These are phyloP conservation scores for Chiua virens DNA, from an alignment of 768 basidiomycete species.

Conservation along the genomic window DNA sequence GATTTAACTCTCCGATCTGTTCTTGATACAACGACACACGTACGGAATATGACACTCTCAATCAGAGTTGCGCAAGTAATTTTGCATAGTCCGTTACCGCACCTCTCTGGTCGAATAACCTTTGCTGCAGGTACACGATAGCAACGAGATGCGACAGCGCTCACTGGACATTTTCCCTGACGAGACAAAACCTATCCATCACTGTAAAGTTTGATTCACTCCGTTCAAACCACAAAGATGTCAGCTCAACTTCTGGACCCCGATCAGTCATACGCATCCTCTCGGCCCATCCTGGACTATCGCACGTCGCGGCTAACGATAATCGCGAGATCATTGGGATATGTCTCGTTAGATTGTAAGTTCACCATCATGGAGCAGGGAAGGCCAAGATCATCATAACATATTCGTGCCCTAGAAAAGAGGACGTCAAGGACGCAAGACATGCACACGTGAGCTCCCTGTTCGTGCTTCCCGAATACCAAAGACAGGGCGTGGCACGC, in stretches of 20 bases:
- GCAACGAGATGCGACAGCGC: constrained; percentile 1
- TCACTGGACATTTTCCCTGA: neutral
- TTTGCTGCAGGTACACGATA: neutral
- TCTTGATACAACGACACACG: too few relatives aligned
- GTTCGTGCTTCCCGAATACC: constrained; percentile 6
- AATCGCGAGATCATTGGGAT: constrained; percentile 1
- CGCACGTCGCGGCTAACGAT: constrained; percentile 2
- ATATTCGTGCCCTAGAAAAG: constrained; percentile 2
- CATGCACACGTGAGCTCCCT: constrained; percentile 8
- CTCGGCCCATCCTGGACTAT: constrained; percentile 1
- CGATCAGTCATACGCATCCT: neutral
- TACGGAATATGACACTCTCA: too few relatives aligned
- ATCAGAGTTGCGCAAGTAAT: constrained; percentile 3
- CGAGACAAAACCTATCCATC: neutral
- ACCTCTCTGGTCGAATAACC: neutral
- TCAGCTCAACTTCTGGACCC: neutral
- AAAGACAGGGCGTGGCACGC: constrained; percentile 5
- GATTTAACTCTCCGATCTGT: too few relatives aligned
- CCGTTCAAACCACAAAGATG: neutral
- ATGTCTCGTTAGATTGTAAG: constrained; percentile 12
- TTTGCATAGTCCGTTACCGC: too few relatives aligned
- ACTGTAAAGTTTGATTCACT: neutral
- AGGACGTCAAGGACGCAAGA: neutral
- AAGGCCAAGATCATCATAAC: neutral
- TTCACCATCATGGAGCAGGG: neutral